Evolutionary conservation across 1,139 yeast species (phyloP).

Genomic region (Sugiyamaella novakii): DNA sequence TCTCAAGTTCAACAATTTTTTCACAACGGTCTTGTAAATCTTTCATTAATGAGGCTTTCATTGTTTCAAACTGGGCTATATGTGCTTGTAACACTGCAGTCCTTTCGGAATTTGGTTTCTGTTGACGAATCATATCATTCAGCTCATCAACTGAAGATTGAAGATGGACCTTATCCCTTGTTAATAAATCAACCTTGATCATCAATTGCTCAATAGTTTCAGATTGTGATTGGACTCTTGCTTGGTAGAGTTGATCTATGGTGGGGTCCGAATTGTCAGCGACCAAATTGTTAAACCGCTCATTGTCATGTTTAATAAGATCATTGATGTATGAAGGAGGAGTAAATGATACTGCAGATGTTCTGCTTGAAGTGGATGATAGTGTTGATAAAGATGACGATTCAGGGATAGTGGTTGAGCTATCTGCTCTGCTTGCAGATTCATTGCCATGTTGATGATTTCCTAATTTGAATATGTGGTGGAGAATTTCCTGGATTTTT

Average conservation of each 20-base stretch:
- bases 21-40: constrained; percentile 50
- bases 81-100: constrained; percentile 33
- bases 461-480: constrained; percentile 1
- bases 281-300: constrained; percentile 12
- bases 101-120: constrained; percentile 28
- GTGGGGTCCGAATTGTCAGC: constrained; percentile 8
- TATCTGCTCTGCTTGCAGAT: constrained; percentile 5
- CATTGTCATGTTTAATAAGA: constrained; percentile 15
- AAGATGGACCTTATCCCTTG: constrained; percentile 26
- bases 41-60: constrained; percentile 45
- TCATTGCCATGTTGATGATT: background rate
- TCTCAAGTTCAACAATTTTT: constrained; percentile 49
- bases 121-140: constrained; percentile 4
- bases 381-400: constrained; percentile 5
- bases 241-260: constrained; percentile 27
- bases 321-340: constrained; percentile 9
- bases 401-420: constrained; percentile 5
- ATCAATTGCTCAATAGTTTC: constrained; percentile 33
- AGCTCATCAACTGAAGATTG: constrained; percentile 20
- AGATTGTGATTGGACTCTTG: constrained; percentile 29
- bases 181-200: constrained; percentile 30
- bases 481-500: constrained; percentile 6
- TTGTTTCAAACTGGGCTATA: constrained; percentile 36
- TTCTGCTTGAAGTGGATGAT: constrained; percentile 6
- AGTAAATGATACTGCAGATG: background rate